phyloP scores from a whole-genome alignment of 805 yeast species.

The Cephaloascus albidus region DNA sequence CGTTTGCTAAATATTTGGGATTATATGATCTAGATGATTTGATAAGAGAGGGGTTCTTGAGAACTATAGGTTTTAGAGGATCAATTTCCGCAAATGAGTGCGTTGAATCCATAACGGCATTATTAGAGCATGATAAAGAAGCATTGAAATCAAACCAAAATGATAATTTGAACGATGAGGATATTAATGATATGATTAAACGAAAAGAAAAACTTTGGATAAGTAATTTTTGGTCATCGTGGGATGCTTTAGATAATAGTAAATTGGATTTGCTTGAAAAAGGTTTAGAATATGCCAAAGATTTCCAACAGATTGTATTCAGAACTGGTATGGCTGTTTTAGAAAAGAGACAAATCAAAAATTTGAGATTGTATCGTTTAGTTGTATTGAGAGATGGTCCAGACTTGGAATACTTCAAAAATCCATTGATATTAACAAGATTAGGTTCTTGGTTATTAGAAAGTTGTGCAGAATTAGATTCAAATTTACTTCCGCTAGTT shows the following conservation, averaged over 20 bases:
- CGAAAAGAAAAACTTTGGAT: conserved; percentile 60
- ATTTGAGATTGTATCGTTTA: conserved; percentile 69
- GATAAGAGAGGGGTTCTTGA: conserved; percentile 75
- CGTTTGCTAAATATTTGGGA: conserved; percentile 62
- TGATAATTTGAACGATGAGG: conserved; percentile 14
- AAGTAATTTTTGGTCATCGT: conserved; percentile 55
- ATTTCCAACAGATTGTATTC: conserved; percentile 74
- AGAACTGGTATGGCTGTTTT: conserved; percentile 83
- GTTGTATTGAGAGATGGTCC: conserved; percentile 90
- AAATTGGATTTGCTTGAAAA: conserved; percentile 43
- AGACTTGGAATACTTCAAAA: conserved; percentile 65
- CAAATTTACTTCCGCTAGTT: conserved; percentile 66
- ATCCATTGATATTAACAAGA: conserved; percentile 78
- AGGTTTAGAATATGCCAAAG: conserved; percentile 81
- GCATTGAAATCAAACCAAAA: conserved; percentile 9
- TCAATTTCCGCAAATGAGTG: conserved; percentile 86
- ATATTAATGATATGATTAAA: conserved; percentile 16
- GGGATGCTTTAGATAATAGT: conserved; percentile 39
- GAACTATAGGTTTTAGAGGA: conserved; percentile 84
- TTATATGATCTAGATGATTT: conserved; percentile 77
- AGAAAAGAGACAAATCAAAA: conserved; percentile 73
- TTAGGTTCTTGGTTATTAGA: conserved; percentile 90
- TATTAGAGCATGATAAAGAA: conserved; percentile 60
- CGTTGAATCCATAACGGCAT: conserved; percentile 80
- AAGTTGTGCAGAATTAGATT: conserved; percentile 73